A percentile compares a stretch with the other conserved stretches of the same genome.
These are phyloP conservation scores for Colletotrichum zoysiae DNA, from an alignment of 2,329 filamentous ascomycete species.

Conservation along the genomic window DNA sequence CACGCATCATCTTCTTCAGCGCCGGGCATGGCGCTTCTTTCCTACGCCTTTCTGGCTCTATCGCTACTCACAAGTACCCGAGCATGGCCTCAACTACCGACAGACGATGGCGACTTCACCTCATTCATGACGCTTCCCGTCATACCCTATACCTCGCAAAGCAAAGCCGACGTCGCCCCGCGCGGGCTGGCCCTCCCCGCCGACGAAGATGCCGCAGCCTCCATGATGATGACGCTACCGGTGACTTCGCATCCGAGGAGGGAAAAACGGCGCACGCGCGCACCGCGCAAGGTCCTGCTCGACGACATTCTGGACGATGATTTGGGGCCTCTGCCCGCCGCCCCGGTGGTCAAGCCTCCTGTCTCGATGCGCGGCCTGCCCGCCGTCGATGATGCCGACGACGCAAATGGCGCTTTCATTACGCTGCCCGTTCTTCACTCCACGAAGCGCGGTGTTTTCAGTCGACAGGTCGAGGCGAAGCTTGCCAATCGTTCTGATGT, in stretches of 20 bases:
- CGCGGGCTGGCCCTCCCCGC: constrained; percentile 31
- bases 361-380: constrained; percentile 26
- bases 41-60: constrained; percentile 38
- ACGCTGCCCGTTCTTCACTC: constrained; percentile 50
- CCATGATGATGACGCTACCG: constrained; percentile 36
- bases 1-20: constrained; percentile 26
- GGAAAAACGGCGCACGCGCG: constrained; percentile 16
- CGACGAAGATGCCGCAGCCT: constrained; percentile 17
- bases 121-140: constrained; percentile 33
- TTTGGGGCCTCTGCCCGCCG: constrained; percentile 18
- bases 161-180: constrained; percentile 11
- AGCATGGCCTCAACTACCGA: constrained; percentile 43
- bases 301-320: constrained; percentile 24
- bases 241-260: constrained; percentile 26
- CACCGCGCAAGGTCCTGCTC: constrained; percentile 22
- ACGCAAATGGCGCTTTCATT: constrained; percentile 42
- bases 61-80: constrained; percentile 29
- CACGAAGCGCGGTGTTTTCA: constrained; percentile 50
- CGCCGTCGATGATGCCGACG: constrained; percentile 30
- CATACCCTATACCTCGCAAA: constrained; percentile 37
- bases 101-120: constrained; percentile 33
- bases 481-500: constrained; percentile 66
- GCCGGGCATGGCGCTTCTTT: constrained; percentile 35
- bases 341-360: constrained; percentile 13
- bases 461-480: constrained; percentile 58